phyloP scores from a whole-genome alignment of 257 asterid genomes.

The Nyctanthes arbortristis region DNA sequence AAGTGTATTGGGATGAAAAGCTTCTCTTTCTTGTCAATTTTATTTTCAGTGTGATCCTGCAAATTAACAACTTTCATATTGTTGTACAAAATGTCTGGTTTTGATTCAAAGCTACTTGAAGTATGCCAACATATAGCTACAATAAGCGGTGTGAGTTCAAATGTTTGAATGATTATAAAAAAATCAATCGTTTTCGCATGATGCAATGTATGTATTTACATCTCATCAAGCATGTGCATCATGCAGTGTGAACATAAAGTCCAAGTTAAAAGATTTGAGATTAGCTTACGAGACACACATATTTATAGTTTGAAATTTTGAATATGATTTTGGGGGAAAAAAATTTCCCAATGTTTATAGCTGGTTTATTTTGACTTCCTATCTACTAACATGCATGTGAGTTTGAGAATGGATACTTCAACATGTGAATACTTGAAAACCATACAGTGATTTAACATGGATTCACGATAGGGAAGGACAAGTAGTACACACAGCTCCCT shows the following conservation, averaged over 20 bases:
- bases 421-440: background rate
- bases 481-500: constrained; percentile 4
- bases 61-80: background rate
- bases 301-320: too few relatives aligned
- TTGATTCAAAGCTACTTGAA: too few relatives aligned
- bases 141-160: too few relatives aligned
- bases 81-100: background rate
- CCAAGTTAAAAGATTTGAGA: background rate
- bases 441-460: constrained; percentile 16
- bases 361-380: background rate
- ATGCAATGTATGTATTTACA: too few relatives aligned
- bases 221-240: too few relatives aligned
- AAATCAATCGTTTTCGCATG: too few relatives aligned
- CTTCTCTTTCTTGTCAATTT: background rate
- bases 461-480: constrained; percentile 20
- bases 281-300: too few relatives aligned
- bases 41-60: background rate
- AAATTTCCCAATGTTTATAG: background rate
- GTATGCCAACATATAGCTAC: too few relatives aligned
- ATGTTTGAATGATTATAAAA: too few relatives aligned
- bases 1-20: constrained; percentile 12
- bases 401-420: too few relatives aligned
- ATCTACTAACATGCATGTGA: background rate
- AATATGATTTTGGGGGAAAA: too few relatives aligned
- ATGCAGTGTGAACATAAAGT: background rate